These are phyloP conservation scores for Plasmodium fragile DNA, from an alignment of 169 alveolate genomes.

Conservation along the genomic window DNA sequence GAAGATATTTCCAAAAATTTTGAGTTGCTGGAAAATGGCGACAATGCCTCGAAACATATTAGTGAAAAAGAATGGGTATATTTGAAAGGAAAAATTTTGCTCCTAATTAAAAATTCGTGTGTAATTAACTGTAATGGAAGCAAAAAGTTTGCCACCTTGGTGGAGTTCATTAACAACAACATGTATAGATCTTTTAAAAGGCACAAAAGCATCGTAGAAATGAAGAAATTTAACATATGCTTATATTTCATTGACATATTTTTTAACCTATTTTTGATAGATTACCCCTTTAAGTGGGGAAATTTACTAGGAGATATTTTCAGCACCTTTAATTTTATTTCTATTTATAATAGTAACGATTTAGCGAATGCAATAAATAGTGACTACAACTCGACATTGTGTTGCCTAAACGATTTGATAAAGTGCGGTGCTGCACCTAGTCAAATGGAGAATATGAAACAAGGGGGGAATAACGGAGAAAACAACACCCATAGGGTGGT, in stretches of 20 bases:
- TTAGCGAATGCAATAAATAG: conserved; percentile 16
- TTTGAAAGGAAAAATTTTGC: conserved; percentile 43
- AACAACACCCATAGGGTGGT: conserved; percentile 14
- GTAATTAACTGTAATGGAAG: conserved; percentile 7
- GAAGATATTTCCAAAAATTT: conserved; percentile 32
- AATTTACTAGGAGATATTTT: conserved; percentile 38
- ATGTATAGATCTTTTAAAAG: conserved; percentile 67
- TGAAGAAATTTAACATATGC: conserved; percentile 66
- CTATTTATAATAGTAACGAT: conserved; percentile 21
- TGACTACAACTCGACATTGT: conserved; percentile 40
- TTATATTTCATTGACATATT: conserved; percentile 72
- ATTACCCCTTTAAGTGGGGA: conserved; percentile 60
- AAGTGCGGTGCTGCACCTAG: neutral
- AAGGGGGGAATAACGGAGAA: neutral
- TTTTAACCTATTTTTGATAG: conserved; percentile 46
- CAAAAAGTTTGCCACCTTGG: conserved; percentile 1
- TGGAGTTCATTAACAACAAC: conserved; percentile 27
- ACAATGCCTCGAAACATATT: conserved; percentile 24
- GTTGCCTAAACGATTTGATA: conserved; percentile 29
- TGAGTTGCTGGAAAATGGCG: conserved; percentile 15
- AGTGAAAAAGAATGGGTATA: conserved; percentile 58
- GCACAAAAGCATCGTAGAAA: conserved; percentile 58
- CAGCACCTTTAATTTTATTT: conserved; percentile 50
- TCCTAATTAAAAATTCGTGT: conserved; percentile 62
- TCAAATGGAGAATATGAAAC: conserved; percentile 3